phyloP scores from a whole-genome alignment of 768 basidiomycete genomes.

The Gautieria morchelliformis region DNA sequence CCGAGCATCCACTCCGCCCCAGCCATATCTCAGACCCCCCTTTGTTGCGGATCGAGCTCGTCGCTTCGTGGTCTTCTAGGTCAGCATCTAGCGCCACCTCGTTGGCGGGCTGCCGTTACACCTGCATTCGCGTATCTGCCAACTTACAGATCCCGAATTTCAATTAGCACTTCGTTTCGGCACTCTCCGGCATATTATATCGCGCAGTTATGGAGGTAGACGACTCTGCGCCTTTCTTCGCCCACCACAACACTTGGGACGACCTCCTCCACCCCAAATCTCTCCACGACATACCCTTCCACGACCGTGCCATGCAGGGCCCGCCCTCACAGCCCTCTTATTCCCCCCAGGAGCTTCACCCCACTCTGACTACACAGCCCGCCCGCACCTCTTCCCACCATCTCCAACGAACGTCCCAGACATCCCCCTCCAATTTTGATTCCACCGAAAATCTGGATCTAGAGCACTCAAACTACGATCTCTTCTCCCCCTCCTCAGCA shows the following conservation, averaged over 20 bases:
- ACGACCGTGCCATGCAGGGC: constrained; percentile 2
- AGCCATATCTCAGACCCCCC: neutral
- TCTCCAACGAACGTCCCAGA: constrained; percentile 18
- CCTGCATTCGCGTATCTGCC: neutral
- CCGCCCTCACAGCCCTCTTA: neutral
- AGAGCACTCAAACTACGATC: constrained; percentile 54
- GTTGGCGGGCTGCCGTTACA: neutral
- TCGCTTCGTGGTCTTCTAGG: neutral
- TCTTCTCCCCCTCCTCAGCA: constrained; percentile 34
- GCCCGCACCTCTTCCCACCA: constrained; percentile 22
- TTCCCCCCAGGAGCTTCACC: neutral
- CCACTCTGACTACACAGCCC: constrained; percentile 14
- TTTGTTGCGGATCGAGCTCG: no score
- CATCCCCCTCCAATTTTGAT: constrained; percentile 34
- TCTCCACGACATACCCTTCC: constrained; percentile 1
- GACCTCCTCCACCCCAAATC: constrained; percentile 4
- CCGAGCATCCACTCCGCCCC: neutral
- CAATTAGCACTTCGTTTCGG: neutral
- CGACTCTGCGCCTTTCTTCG: constrained; percentile 6
- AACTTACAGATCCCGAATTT: neutral
- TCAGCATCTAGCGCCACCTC: neutral
- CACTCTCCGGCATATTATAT: neutral
- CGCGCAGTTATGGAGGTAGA: neutral
- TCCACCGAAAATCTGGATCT: constrained; percentile 46
- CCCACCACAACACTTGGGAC: constrained; percentile 2